phyloP scores from a whole-genome alignment of 345 rosid genomes.

The Arabis hirsuta region DNA sequence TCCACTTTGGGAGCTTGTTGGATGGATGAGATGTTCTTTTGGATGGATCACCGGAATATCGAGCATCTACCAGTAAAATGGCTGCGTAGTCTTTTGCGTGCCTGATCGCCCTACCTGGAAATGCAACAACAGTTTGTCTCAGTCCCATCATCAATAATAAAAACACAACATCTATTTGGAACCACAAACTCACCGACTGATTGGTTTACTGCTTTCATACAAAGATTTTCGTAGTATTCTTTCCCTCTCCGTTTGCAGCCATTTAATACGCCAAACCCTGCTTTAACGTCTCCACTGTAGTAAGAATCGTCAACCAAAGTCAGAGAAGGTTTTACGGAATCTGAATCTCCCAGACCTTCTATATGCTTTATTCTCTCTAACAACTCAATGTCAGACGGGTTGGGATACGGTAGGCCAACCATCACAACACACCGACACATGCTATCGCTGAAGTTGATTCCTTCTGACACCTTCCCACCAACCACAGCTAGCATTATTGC shows the following conservation, averaged over 20 bases:
- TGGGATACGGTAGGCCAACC: conserved; percentile 97
- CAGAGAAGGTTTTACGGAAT: conserved; percentile 38
- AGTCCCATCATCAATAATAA: conserved; percentile 13
- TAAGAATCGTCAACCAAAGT: conserved; percentile 50
- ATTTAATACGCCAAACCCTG: conserved; percentile 70
- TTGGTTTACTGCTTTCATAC: conserved; percentile 98
- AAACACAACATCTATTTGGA: background rate
- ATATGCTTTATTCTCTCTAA: conserved; percentile 88
- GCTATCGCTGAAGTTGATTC: conserved; percentile 95
- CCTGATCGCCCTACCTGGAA: conserved; percentile 84
- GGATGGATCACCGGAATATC: conserved; percentile 64
- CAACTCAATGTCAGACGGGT: conserved; percentile 79
- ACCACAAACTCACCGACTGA: conserved; percentile 70
- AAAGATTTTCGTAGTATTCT: conserved; percentile 92
- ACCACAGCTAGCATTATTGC: conserved; percentile 88
- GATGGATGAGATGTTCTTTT: conserved; percentile 65
- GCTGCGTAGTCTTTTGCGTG: conserved; percentile 87
- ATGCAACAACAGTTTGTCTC: conserved; percentile 24
- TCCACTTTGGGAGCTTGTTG: conserved; percentile 85
- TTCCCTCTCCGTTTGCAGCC: conserved; percentile 80
- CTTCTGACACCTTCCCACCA: conserved; percentile 98
- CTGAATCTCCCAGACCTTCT: conserved; percentile 68
- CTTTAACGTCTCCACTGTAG: conserved; percentile 58
- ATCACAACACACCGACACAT: conserved; percentile 96
- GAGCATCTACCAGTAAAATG: conserved; percentile 76